Evolutionary conservation across 179 eudicot genomes (phyloP).

Genomic region (Beta corolliflora): DNA sequence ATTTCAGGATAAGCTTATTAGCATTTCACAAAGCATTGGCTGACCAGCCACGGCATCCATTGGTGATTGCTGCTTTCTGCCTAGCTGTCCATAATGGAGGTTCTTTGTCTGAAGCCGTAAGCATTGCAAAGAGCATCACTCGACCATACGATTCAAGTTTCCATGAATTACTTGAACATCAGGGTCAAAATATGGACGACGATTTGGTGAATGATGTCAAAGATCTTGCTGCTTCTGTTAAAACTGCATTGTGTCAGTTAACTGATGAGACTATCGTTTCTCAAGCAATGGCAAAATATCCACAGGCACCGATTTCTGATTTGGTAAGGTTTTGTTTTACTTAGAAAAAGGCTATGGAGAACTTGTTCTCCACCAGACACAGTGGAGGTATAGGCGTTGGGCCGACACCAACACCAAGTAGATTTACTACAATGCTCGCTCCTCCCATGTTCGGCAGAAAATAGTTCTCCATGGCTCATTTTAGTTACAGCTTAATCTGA

Average conservation of each 20-base stretch:
- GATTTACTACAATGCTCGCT: too few relatives aligned
- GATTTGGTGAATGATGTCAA: slow-evolving; percentile 27
- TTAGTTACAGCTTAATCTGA: neutral
- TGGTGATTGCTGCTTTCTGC: slow-evolving; percentile 73
- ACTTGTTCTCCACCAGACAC: too few relatives aligned
- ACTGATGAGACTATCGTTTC: slow-evolving; percentile 65
- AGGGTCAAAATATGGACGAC: neutral
- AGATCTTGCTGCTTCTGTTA: slow-evolving; percentile 32
- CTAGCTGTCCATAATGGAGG: slow-evolving; percentile 81
- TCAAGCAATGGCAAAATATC: slow-evolving; percentile 68
- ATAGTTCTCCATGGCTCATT: too few relatives aligned
- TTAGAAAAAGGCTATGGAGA: too few relatives aligned
- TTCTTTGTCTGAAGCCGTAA: slow-evolving; percentile 57
- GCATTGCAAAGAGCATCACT: slow-evolving; percentile 59
- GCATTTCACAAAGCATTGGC: slow-evolving; percentile 77
- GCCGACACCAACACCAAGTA: too few relatives aligned
- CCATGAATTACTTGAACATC: slow-evolving; percentile 37
- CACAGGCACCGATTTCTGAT: slow-evolving; percentile 74
- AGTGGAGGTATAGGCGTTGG: too few relatives aligned
- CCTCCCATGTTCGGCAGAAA: too few relatives aligned
- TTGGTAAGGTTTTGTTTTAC: slow-evolving; percentile 41
- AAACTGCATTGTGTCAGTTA: slow-evolving; percentile 47
- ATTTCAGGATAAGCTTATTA: slow-evolving; percentile 63
- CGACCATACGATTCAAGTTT: slow-evolving; percentile 48
- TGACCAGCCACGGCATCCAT: slow-evolving; percentile 71